A percentile compares a stretch with the other conserved stretches of the same genome.
Conservation (phyloP, 1,139 yeast species). For the Yamadazyma kanchanaburiensis region DNA sequence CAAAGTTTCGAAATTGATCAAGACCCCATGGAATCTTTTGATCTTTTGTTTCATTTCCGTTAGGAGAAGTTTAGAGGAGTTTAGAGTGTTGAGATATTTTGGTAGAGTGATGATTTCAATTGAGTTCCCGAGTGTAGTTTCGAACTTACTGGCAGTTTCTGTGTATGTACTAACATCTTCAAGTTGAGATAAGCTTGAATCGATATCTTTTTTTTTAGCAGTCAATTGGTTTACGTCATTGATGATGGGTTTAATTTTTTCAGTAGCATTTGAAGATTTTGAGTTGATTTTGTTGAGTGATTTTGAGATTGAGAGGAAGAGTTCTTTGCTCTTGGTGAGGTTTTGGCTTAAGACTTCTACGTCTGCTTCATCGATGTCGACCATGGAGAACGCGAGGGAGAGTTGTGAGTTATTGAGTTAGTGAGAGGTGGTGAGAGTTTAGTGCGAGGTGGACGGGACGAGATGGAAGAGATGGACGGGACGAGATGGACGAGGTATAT, state of each 20-base stretch:
- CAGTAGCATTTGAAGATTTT: slow-evolving; percentile 61
- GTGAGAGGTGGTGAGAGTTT: no score
- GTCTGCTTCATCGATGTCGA: slow-evolving; percentile 79
- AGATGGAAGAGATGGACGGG: no score
- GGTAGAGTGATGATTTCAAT: slow-evolving; percentile 38
- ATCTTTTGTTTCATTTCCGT: slow-evolving; percentile 36
- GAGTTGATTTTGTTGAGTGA: slow-evolving; percentile 55
- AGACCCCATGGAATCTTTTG: slow-evolving; percentile 47
- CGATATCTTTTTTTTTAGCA: slow-evolving; percentile 55
- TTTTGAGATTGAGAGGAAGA: slow-evolving; percentile 54
- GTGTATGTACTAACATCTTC: slow-evolving; percentile 67
- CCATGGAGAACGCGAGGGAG: slow-evolving; percentile 10
- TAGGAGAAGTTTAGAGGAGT: slow-evolving; percentile 29
- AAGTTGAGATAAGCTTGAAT: slow-evolving; percentile 57
- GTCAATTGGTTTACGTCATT: slow-evolving; percentile 58
- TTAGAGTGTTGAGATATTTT: slow-evolving; percentile 37
- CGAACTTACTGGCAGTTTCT: slow-evolving; percentile 52
- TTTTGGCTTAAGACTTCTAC: slow-evolving; percentile 79
- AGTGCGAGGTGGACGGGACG: no score
- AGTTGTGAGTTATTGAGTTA: background rate
- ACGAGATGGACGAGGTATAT: no score
- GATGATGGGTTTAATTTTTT: slow-evolving; percentile 68
- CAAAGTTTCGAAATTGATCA: slow-evolving; percentile 42
- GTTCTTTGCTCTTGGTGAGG: slow-evolving; percentile 52
- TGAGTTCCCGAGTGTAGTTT: slow-evolving; percentile 36